These are phyloP conservation scores for Clavispora santaluciae DNA, from an alignment of 805 yeast genomes.

Conservation along the genomic window DNA sequence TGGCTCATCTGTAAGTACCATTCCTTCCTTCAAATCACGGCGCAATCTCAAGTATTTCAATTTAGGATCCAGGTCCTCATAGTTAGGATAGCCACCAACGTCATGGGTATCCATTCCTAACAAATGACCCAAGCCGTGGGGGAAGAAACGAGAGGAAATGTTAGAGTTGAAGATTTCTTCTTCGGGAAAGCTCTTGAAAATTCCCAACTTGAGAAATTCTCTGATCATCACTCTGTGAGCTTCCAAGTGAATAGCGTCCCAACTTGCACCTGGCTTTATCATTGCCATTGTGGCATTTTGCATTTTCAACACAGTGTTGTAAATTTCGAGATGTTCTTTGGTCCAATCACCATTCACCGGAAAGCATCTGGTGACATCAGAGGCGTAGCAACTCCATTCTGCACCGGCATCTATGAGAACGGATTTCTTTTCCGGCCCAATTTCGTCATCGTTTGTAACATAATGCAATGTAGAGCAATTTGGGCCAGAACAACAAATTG, in stretches of 20 bases:
- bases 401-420: constrained; percentile 95
- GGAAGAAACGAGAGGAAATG: constrained; percentile 76
- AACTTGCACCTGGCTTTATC: constrained; percentile 74
- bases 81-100: constrained; percentile 85
- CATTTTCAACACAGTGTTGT: constrained; percentile 77
- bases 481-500: constrained; percentile 93
- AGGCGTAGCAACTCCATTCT: constrained; percentile 89
- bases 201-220: constrained; percentile 67
- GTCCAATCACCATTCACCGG: constrained; percentile 90
- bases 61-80: constrained; percentile 75
- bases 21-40: constrained; percentile 62
- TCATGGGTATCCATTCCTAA: constrained; percentile 96
- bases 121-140: constrained; percentile 94
- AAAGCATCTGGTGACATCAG: constrained; percentile 93
- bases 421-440: constrained; percentile 54
- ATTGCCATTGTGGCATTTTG: constrained; percentile 64
- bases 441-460: constrained; percentile 63
- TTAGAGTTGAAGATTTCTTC: constrained; percentile 68
- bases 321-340: constrained; percentile 77
- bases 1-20: constrained; percentile 94
- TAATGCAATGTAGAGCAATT: constrained; percentile 89
- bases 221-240: constrained; percentile 77
- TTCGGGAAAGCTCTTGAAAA: constrained; percentile 53
- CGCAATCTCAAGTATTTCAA: constrained; percentile 76
- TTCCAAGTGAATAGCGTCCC: constrained; percentile 81